Evolutionary conservation across 2,329 filamentous ascomycete genomes (phyloP), one percentile per base, ranked within the genome.

Genomic region (Phyllosticta citriasiana): DNA sequence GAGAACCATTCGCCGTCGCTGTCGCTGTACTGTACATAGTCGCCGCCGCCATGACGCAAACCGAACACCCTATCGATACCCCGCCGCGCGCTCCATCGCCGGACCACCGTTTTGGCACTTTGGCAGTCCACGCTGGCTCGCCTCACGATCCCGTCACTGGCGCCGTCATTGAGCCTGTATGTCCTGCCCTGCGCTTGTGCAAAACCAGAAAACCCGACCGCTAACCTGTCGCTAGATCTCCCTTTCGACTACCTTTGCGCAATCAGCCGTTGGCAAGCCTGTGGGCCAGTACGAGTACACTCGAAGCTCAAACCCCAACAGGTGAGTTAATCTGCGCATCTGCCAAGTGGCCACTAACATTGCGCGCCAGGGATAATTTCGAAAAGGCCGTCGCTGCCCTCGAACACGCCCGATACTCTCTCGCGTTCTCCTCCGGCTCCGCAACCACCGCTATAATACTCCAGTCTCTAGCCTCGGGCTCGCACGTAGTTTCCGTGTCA

Each of bases 221-320:
- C 61, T 66, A 19, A 58, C 55, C 35, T 12, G 2, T 30, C 33
- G 56, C 26, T 65, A 85, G 81, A 97, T 99, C 74, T 97, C 93
- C 9, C 85, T 99, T 25, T 96, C 92, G 25, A 97, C 94, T 16
- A 99, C 94, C 5, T 99, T 93, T 72, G 91, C 89, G n/a, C 94
- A 99, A 79, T 87, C 85, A 14, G 84, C 85, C 12, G 91, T 96
- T 24, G 94, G 93, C 65, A 85, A 88, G 75, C 94, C 94, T 1
- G 80, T 97, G 30, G 94, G 94, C 70, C 79, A 80, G 65, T 97
- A 92, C 78, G 94, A 99, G 77, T 99, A 99, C 81, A 91, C 88
- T 59, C 86, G 94, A 64, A 95, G 89, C 71, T 86, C 89, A 65
- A 99, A 99, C 76, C 94, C 94, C 59, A 99, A 99, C 79, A 85